Evolutionary conservation across 352 stramenopile genomes (phyloP).

Genomic region (Phytophthora nicotianae): DNA sequence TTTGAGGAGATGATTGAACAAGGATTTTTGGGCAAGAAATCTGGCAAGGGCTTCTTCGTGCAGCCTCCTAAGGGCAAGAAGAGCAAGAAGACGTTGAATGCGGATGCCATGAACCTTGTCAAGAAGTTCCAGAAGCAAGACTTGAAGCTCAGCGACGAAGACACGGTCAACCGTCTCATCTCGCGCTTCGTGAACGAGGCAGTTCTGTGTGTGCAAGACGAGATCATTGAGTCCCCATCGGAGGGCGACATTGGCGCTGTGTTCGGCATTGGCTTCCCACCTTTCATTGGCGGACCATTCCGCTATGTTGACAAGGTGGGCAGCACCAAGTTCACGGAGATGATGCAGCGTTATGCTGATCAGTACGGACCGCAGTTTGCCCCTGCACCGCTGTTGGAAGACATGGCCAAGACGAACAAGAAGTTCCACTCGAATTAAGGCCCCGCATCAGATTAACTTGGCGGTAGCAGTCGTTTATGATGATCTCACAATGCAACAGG

Average conservation of each 20-base stretch:
- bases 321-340: conserved; percentile 94
- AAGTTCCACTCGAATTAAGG: conserved; percentile 94
- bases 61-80: conserved; percentile 94
- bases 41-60: conserved; percentile 97
- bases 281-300: conserved; percentile 98
- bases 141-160: conserved; percentile 80
- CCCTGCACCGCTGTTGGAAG: conserved; percentile 95
- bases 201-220: conserved; percentile 96
- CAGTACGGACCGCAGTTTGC: conserved; percentile 96
- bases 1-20: conserved; percentile 97
- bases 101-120: conserved; percentile 82
- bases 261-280: conserved; percentile 98
- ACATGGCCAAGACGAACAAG: conserved; percentile 97
- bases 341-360: conserved; percentile 96
- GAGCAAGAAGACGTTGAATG: conserved; percentile 87
- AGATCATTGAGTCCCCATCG: conserved; percentile 96
- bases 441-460: not conserved
- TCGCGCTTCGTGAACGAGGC: conserved; percentile 98
- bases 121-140: conserved; percentile 83
- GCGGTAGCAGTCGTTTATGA: not conserved
- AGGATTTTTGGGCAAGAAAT: conserved; percentile 96
- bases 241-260: conserved; percentile 99
- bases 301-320: conserved; percentile 95
- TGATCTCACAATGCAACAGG: conserved; percentile 27
- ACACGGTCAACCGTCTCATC: conserved; percentile 94